Percentiles rank a stretch among this genome's conserved stretches.
These are phyloP conservation scores for Plicaturopsis crispa DNA, from an alignment of 768 basidiomycete species.

Conservation along the genomic window DNA sequence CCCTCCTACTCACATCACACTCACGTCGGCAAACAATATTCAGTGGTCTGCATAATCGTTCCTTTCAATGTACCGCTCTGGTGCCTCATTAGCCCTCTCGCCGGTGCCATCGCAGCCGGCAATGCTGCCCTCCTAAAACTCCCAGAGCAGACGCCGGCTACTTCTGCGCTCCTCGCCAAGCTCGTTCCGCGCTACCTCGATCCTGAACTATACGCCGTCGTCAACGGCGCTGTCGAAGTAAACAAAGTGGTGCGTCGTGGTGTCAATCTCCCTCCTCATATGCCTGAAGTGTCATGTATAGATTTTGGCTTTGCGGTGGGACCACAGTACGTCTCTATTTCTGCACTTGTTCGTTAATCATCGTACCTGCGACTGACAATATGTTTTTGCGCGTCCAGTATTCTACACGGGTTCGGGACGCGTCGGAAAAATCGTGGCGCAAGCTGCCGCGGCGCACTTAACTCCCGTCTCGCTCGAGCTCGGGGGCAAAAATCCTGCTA, in stretches of 20 bases:
- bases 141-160: constrained; percentile 57
- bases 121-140: constrained; percentile 68
- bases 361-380: too few relatives aligned
- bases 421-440: constrained; percentile 31
- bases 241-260: constrained; percentile 38
- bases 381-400: constrained; percentile 15
- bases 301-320: constrained; percentile 68
- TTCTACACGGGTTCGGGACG: constrained; percentile 29
- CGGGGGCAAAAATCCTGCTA: constrained; percentile 40
- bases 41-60: background rate
- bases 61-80: background rate
- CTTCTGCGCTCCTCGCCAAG: constrained; percentile 52
- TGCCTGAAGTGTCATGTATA: constrained; percentile 14
- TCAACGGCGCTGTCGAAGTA: constrained; percentile 62
- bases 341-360: too few relatives aligned
- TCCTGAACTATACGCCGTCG: constrained; percentile 49
- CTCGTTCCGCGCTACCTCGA: constrained; percentile 76
- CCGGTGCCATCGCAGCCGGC: constrained; percentile 75
- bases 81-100: constrained; percentile 19
- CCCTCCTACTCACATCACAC: background rate
- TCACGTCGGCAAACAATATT: background rate
- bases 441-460: constrained; percentile 34
- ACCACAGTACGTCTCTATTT: too few relatives aligned
- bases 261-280: constrained; percentile 2
- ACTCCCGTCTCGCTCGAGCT: constrained; percentile 35